Base-by-base conservation (phyloP, 2,329 filamentous ascomycete species). In the Fusarium redolens region DNA sequence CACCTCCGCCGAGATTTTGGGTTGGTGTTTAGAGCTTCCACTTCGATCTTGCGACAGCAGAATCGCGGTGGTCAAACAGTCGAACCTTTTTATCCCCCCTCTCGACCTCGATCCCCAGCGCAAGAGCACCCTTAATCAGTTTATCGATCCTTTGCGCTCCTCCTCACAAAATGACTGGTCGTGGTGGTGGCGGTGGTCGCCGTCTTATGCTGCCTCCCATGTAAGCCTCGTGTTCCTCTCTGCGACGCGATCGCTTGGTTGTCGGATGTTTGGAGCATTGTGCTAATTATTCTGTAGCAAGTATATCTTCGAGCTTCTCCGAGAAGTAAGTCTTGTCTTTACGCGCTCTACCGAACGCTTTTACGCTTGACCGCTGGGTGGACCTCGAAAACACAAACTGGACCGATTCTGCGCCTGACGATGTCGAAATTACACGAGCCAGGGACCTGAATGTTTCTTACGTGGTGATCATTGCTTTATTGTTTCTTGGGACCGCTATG, bases 261-360 rank as follows among this genome's bases (percentile, higher is more conserved):
- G n/a, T 20, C 30, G 30, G 40, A 31, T 31, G 13, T 20, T 33
- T 40, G n/a, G 14, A 17, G 15, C 40, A 40, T 47, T 59, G 20
- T 48, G 72, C 77, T 82, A 69, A 82, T 61, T 6, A 14, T 35
- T 15, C 37, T 22, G 20, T 28, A 84, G 82, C 86, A 85, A 85
- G 78, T 83, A 84, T 75, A 85, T 85, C 71, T 85, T 85, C 90
- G 97, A 96, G 87, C 92, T 98, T 43, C 89, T 98, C 14, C 95
- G 92, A 79, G 85, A 83, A 50, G 82, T 84, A 69, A 82, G 82
- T 83, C 35, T 45, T 48, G 8, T 44, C 31, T 47, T 51, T 25
- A 40, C 43, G 37, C 37, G 41, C 45, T 47, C 58, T 30, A 20
- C 61, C 43, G 58, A 52, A 28, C 31, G 22, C 44, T 54, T 40